phyloP scores from a whole-genome alignment of 2,329 filamentous ascomycete species.

The Botrytis paeoniae region DNA sequence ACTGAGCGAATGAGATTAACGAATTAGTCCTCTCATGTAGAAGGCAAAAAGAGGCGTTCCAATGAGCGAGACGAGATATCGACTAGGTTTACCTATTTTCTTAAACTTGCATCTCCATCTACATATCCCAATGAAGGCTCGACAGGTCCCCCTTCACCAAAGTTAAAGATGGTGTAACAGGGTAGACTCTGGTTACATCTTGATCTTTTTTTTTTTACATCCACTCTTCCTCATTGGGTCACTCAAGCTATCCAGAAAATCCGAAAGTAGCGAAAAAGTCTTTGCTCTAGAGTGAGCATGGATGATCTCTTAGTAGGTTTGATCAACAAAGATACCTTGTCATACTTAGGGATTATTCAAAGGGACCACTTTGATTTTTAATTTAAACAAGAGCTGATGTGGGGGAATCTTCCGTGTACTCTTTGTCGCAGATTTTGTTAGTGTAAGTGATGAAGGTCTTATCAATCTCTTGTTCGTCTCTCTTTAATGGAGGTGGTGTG shows the following conservation, averaged over 20 bases:
- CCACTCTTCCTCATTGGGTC: background rate
- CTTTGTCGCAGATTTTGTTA: constrained; percentile 3
- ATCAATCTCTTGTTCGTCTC: background rate
- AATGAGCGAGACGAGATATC: background rate
- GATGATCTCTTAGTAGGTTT: background rate
- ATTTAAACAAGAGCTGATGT: constrained; percentile 6
- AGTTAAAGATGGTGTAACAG: background rate
- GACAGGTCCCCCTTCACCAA: background rate
- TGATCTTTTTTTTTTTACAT: background rate
- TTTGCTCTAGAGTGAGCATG: background rate
- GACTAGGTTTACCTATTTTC: background rate
- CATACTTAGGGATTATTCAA: background rate
- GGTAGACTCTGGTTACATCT: background rate
- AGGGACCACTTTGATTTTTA: background rate
- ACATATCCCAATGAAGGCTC: background rate
- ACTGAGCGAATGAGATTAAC: background rate
- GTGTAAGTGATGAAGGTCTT: background rate
- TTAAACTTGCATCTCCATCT: background rate
- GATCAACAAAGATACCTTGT: constrained; percentile 12
- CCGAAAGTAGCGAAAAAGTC: background rate
- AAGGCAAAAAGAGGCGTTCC: background rate
- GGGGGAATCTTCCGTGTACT: background rate
- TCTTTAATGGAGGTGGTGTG: background rate
- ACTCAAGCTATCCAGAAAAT: background rate
- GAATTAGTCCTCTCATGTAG: background rate